These are phyloP conservation scores for Choiromyces venosus DNA, from an alignment of 495 filamentous ascomycete species.

Conservation along the genomic window DNA sequence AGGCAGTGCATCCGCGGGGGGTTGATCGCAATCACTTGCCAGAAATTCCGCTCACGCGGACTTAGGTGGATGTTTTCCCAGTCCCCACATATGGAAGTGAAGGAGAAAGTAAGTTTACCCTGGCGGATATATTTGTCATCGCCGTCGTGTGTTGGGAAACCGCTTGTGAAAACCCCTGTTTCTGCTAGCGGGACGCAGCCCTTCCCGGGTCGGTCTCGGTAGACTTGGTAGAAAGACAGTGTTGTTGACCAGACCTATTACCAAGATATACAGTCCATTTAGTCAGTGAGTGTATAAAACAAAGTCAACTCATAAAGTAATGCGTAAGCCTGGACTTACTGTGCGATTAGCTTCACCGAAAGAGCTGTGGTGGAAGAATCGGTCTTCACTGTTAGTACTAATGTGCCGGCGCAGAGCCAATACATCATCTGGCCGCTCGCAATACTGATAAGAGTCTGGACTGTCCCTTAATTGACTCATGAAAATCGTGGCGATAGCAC, in stretches of 20 bases:
- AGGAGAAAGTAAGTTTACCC: constrained; percentile 6
- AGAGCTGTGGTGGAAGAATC: constrained; percentile 1
- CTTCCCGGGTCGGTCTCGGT: not conserved
- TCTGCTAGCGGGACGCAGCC: not conserved
- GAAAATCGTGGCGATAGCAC: not conserved
- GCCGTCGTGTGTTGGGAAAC: not conserved
- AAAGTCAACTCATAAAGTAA: not conserved
- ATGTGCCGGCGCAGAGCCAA: constrained; percentile 1
- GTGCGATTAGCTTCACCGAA: not conserved
- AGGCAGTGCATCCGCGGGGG: not conserved
- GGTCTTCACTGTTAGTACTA: not conserved
- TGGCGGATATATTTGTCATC: constrained; percentile 3
- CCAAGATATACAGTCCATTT: not conserved
- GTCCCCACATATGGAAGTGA: not conserved
- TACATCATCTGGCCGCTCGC: not conserved
- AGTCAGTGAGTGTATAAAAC: not conserved
- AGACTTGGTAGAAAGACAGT: not conserved
- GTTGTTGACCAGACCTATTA: not conserved
- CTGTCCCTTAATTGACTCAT: not conserved
- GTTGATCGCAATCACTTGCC: constrained; percentile 5
- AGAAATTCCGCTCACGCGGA: not conserved
- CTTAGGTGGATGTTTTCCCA: not conserved
- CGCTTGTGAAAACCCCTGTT: not conserved
- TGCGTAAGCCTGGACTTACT: not conserved
- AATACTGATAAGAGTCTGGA: not conserved